phyloP scores from a whole-genome alignment of 1,284 basidiomycete species.

The Trametes sp. region DNA sequence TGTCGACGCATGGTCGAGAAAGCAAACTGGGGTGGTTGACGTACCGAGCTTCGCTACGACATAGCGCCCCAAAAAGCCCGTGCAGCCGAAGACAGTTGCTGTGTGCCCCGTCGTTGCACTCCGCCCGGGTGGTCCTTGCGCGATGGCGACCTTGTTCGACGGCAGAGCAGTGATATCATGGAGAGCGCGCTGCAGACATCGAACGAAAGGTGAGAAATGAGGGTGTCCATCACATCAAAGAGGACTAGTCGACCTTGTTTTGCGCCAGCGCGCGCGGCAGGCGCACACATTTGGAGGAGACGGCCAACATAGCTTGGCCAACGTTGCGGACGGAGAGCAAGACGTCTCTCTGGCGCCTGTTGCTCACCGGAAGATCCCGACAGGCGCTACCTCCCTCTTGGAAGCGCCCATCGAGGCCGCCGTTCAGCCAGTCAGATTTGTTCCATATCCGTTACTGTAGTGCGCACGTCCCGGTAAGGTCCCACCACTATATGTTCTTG shows the following conservation, averaged over 20 bases:
- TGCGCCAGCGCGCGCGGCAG: slow-evolving; percentile 52
- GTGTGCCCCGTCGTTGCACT: slow-evolving; percentile 89
- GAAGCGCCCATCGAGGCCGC: background rate
- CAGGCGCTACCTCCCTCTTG: slow-evolving; percentile 9
- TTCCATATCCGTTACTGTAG: slow-evolving; percentile 11
- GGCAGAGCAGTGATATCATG: slow-evolving; percentile 74
- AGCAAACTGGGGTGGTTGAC: slow-evolving; percentile 35
- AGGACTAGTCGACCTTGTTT: slow-evolving; percentile 30
- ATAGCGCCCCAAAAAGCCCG: slow-evolving; percentile 95
- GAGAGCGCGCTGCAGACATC: slow-evolving; percentile 64
- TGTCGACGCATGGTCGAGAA: background rate
- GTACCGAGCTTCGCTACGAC: slow-evolving; percentile 90
- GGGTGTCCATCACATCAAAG: background rate
- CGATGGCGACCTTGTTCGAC: slow-evolving; percentile 70
- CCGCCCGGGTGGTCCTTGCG: slow-evolving; percentile 83
- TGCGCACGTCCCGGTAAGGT: too few relatives aligned
- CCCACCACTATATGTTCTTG: background rate
- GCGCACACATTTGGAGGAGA: slow-evolving; percentile 50
- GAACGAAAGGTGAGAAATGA: background rate
- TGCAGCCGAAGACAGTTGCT: slow-evolving; percentile 97
- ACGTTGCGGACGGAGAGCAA: slow-evolving; percentile 36
- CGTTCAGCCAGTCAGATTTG: slow-evolving; percentile 15
- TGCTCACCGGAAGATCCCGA: slow-evolving; percentile 31
- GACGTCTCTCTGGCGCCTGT: slow-evolving; percentile 32
- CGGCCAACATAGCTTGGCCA: slow-evolving; percentile 36